Evolutionary conservation across 805 yeast genomes (phyloP), one percentile per base, ranked within the genome.

Genomic region (Sugiyamaella boreocaroliniensis): DNA sequence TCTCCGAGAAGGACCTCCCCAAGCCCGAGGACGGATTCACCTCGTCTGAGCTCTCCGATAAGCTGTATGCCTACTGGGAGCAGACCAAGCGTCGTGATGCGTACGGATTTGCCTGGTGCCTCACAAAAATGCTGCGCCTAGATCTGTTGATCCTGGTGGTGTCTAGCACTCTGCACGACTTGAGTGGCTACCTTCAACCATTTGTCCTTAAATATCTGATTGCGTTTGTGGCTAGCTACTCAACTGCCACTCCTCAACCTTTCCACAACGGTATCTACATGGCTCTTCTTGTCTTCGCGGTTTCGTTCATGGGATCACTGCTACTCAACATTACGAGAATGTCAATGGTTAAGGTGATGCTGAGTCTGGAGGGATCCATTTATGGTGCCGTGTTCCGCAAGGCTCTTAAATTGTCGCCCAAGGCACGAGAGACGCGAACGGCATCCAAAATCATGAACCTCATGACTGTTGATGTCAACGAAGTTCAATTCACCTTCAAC

Each of bases 361-460:
- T 86, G 5, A 75, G 85, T 0, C 68, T 86, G 56, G 77, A 78
- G 67, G 69, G 83, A 7, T 60, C 84, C 58, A 67, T 45, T 16
- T 47, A 37, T 29, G 57, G 57, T n/a, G 44, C 42, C 12, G 43
- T 85, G 14, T 86, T 83, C 63, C 76, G 80, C 41, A 86, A 86
- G 64, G 75, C 89, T 0, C 69, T 86, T 56, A 72, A 64, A 29
- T 66, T 86, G n/a, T 81, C 90, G 0, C 76, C 81, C 2, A 81
- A 79, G 43, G 76, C 86, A 11, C 74, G 80, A 56, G 72, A 73
- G 44, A 73, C 75, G 20, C 74, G 77, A 51, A 70, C 88, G 1
- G 76, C 88, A 1, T 93, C 93, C 60, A 90, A 85, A 57, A 83
- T 86, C 47, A 74, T 86, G 53, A 86, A 85, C 60, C 72, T 82